Base-by-base conservation (phyloP, 2,329 filamentous ascomycete species). In the Aspergillus piperis region DNA sequence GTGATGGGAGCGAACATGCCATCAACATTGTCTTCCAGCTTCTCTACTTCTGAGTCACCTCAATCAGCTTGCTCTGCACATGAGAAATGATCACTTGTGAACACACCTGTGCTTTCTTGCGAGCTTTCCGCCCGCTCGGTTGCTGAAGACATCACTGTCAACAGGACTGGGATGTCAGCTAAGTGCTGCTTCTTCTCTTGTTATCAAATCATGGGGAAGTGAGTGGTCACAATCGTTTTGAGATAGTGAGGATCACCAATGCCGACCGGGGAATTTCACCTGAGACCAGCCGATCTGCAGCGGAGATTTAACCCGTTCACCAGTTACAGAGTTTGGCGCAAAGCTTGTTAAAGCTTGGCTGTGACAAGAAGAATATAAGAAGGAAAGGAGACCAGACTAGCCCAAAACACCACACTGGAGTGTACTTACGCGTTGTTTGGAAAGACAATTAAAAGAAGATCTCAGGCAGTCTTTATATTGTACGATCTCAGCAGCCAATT, bases 1-100 rank as follows among this genome's bases (percentile, higher is more conserved):
- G 52, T 68, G 38, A 73, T 73, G 19, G 71, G 70, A 8, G 59
- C 68, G 48, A 66, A 70, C 11, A 52, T 61, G 4, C 48, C 53
- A 11, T 68, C 64, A 2, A 60, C 36, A 8, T 62, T 59, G 3
- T 60, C 57, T 10, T 61, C 52, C n/a, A 57, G 56, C 21, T 61
- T 62, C 30, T 63, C 60, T 8, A 50, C 53, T 7, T 58, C 54
- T 8, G 23, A 38, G 48, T 59, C 36, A 11, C 25, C 57, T 38
- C 30, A 53, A 23, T 55, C 61, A 49, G 47, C 61, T 25, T 44
- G 58, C 47, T 42, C 55, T 7, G 53, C 39, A 23, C 55, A 38
- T 17, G 63, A 62, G 50, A 61, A 64, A 21, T 42, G 32, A 42
- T 59, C 57, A 19, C 65, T 55, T 56, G 58, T 41, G 48, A 49